These are phyloP conservation scores for Aspergillus sp. DNA, from an alignment of 2,329 filamentous ascomycete genomes.

Conservation along the genomic window DNA sequence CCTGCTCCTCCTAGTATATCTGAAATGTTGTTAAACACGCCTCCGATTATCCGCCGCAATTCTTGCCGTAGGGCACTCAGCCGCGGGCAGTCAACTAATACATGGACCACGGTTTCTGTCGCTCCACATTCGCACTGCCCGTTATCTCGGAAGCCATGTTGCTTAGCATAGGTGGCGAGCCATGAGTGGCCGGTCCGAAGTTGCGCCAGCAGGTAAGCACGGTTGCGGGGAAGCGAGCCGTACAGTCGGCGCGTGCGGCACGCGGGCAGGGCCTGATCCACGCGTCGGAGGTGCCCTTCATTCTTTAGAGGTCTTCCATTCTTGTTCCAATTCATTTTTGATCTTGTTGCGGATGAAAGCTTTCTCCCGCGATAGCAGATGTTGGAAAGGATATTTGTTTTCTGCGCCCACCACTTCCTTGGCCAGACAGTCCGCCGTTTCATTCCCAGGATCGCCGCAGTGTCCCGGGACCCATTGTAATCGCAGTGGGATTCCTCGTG, in stretches of 20 bases:
- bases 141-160: conserved; percentile 13
- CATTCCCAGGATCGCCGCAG: conserved; percentile 6
- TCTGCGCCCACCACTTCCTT: conserved; percentile 1
- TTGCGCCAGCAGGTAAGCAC: conserved; percentile 24
- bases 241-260: conserved; percentile 15
- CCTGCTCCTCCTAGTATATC: conserved; percentile 24
- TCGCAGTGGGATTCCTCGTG: conserved; percentile 12
- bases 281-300: conserved; percentile 11
- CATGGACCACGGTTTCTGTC: conserved; percentile 23
- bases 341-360: conserved; percentile 1
- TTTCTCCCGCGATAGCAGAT: conserved; percentile 16
- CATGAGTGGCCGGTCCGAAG: conserved; percentile 27
- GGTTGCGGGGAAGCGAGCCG: conserved; percentile 16
- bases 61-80: conserved; percentile 14
- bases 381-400: conserved; percentile 11
- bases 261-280: conserved; percentile 13
- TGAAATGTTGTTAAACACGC: conserved; percentile 23
- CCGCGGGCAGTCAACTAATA: conserved; percentile 23
- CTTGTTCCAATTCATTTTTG: conserved; percentile 13
- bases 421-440: conserved; percentile 13
- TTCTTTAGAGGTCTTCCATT: conserved; percentile 16
- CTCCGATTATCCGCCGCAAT: conserved; percentile 15
- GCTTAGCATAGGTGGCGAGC: conserved; percentile 22
- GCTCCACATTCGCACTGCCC: conserved; percentile 23
- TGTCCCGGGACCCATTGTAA: conserved; percentile 17